Evolutionary conservation across 805 yeast genomes (phyloP), one percentile per base, ranked within the genome.

Genomic region (Nadsonia fulvescens): DNA sequence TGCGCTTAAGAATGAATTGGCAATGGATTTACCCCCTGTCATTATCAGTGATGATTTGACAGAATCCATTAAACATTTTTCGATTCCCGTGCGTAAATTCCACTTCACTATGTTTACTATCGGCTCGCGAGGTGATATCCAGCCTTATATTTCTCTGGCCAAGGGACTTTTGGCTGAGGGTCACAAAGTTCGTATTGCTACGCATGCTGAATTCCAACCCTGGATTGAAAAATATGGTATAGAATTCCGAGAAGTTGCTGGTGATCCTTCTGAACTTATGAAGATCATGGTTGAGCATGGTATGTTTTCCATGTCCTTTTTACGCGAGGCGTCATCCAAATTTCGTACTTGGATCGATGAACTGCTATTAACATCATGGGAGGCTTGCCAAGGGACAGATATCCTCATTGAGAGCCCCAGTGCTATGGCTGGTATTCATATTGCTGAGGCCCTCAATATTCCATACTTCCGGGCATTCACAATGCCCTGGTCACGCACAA

Each of bases 401-500:
- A 63, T 86, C 11, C 55, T 86, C 33, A 78, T 86, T 31, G 96
- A 86, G 45, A 76, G 93, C n/a, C 96, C 96, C 0, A 75, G 92
- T 2, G 86, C 94, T 0, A 82, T 86, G 83, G 83, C 76, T 9
- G 96, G 96, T 6, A 66, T 83, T 24, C 96, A 86, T 41, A 77
- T 86, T 31, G 94, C 96, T 3, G 96, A 86, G 46, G 92, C 91
- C 1, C 50, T 86, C 31, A 66, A 70, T 12, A 75, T 86, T 30
- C 93, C 96, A 0, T 86, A 86, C 45, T 76, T 78, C 55, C 60
- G 95, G 40, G 95, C 95, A 0, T 86, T 86, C 45, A 86, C 96
- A 0, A 86, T 86, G 96, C 96, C 96, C 0, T 86, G 96, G 96
- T 79, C 95, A 0, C 54, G 93, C 33, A 83, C 96, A 1, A 61